phyloP scores from a whole-genome alignment of 1,284 basidiomycete species.

The Puccinia novopanici region DNA sequence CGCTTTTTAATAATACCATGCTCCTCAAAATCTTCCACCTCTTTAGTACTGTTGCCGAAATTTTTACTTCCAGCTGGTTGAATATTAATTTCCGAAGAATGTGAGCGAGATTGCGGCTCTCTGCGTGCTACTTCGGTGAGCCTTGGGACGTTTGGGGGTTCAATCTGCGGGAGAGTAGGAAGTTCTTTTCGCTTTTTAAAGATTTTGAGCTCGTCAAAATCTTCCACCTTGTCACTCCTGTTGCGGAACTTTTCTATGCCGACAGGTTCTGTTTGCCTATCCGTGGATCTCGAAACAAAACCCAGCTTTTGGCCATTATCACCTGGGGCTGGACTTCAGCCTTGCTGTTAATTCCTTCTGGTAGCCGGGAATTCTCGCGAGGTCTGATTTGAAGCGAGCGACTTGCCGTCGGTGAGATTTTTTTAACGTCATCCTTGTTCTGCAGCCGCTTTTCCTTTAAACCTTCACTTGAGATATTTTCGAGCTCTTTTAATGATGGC shows the following conservation, averaged over 20 bases:
- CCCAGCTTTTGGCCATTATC: not conserved
- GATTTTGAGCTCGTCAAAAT: conserved; percentile 45
- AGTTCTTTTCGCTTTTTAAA: conserved; percentile 23
- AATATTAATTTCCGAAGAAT: not conserved
- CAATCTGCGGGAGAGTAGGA: not conserved
- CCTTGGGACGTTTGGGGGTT: not conserved
- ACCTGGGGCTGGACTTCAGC: not conserved
- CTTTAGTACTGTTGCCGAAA: conserved; percentile 30
- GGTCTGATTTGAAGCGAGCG: not conserved
- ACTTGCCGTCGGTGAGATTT: not conserved
- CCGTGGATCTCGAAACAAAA: not conserved
- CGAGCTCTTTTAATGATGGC: conserved; percentile 23
- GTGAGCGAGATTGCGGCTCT: not conserved
- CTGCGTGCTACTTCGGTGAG: not conserved
- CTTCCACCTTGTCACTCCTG: conserved; percentile 9
- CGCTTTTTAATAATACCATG: conserved; percentile 23
- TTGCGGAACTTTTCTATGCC: conserved; percentile 44
- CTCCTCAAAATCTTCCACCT: conserved; percentile 40
- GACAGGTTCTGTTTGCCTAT: not conserved
- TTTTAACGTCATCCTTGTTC: not conserved
- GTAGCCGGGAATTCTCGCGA: not conserved
- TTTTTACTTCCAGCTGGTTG: not conserved
- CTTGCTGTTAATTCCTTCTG: not conserved
- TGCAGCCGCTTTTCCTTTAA: not conserved
- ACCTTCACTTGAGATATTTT: not conserved